These are phyloP conservation scores for Limnanthes douglasii DNA, from an alignment of 345 rosid genomes.

Conservation along the genomic window DNA sequence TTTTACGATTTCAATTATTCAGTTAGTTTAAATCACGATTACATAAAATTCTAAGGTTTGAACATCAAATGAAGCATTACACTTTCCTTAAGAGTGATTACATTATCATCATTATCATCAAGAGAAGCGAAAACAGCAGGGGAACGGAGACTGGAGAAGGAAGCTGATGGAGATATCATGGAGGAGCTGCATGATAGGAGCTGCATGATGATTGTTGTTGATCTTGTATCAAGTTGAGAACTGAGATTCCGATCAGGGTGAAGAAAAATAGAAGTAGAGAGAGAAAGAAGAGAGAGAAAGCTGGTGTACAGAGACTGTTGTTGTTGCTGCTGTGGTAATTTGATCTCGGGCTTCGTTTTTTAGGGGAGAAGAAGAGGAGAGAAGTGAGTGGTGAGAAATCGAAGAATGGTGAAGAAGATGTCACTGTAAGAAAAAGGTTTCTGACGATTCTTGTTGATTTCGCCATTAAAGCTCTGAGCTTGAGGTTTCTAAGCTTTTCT, in stretches of 20 bases:
- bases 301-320: constrained; percentile 13
- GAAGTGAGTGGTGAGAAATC: no score
- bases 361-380: constrained; percentile 29
- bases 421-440: constrained; percentile 19
- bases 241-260: constrained; percentile 27
- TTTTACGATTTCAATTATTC: no score
- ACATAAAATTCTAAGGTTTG: no score
- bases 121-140: constrained; percentile 14
- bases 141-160: constrained; percentile 15
- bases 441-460: constrained; percentile 31
- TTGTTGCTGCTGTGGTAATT: constrained; percentile 13
- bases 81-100: constrained; percentile 7
- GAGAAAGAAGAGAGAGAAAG: constrained; percentile 21
- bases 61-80: constrained; percentile 28
- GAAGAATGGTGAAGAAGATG: constrained; percentile 25
- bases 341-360: constrained; percentile 33
- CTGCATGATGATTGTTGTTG: no score
- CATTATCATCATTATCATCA: constrained; percentile 2
- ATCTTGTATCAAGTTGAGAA: constrained; percentile 17
- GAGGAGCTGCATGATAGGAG: constrained; percentile 20
- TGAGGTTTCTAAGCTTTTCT: no score
- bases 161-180: constrained; percentile 19
- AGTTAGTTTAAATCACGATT: no score
- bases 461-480: constrained; percentile 32
- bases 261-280: constrained; percentile 27